A percentile compares a stretch with the other conserved stretches of the same genome.
These are phyloP conservation scores for Penicillium canescens DNA, from an alignment of 495 filamentous ascomycete species.

Conservation along the genomic window DNA sequence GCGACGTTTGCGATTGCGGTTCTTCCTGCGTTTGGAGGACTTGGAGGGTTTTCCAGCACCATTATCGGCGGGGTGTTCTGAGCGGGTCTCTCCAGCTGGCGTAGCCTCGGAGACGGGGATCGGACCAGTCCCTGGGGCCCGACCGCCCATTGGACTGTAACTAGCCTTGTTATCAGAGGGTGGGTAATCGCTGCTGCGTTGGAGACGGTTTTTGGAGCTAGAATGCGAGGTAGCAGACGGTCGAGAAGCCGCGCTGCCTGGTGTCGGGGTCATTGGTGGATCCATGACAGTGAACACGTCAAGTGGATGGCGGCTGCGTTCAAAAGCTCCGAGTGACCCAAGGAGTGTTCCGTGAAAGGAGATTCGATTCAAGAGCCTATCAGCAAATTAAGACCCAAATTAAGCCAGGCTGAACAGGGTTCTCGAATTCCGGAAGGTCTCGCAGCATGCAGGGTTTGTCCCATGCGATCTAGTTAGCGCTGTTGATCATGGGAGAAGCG, in stretches of 20 bases:
- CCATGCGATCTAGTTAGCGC: slow-evolving; percentile 7
- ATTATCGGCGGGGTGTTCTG: slow-evolving; percentile 25
- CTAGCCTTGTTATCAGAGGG: slow-evolving; percentile 22
- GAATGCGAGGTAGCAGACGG: slow-evolving; percentile 13
- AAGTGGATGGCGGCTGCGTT: neutral
- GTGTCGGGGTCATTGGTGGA: slow-evolving; percentile 17
- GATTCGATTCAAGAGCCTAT: slow-evolving; percentile 2
- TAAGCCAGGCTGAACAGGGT: neutral
- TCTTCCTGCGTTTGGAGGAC: slow-evolving; percentile 39
- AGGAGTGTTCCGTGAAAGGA: neutral
- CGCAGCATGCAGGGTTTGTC: neutral
- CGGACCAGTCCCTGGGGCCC: slow-evolving; percentile 12
- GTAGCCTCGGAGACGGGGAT: slow-evolving; percentile 19
- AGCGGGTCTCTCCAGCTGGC: slow-evolving; percentile 19
- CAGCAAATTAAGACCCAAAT: slow-evolving; percentile 2
- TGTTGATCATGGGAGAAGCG: slow-evolving; percentile 6
- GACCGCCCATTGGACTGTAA: slow-evolving; percentile 22
- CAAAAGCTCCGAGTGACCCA: neutral
- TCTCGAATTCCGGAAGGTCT: neutral
- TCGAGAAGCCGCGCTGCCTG: slow-evolving; percentile 8
- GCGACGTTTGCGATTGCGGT: slow-evolving; percentile 41
- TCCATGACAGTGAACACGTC: slow-evolving; percentile 11
- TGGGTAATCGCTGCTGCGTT: slow-evolving; percentile 22
- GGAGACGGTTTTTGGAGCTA: slow-evolving; percentile 13
- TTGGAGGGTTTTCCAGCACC: slow-evolving; percentile 25